Evolutionary conservation across 1,139 yeast species (phyloP).

Genomic region (Kurtzmaniella quercitrusa): DNA sequence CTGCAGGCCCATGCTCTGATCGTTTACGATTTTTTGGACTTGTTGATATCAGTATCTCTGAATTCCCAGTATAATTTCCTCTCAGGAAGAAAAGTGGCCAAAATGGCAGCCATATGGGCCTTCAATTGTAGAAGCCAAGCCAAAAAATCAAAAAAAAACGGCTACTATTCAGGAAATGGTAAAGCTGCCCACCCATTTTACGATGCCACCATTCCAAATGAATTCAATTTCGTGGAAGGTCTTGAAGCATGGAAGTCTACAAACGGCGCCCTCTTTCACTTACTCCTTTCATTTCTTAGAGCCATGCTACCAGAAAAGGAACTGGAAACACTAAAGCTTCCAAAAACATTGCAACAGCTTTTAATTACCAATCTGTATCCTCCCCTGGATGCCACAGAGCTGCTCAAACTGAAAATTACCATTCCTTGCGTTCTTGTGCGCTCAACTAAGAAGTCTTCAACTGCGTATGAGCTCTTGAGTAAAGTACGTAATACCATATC

Average conservation of each 20-base stretch:
- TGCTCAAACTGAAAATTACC: conserved; percentile 36
- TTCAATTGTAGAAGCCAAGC: conserved; percentile 36
- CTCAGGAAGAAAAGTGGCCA: conserved; percentile 75
- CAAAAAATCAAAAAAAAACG: not conserved
- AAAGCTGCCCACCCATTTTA: conserved; percentile 26
- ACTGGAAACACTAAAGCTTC: conserved; percentile 53
- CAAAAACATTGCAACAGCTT: conserved; percentile 59
- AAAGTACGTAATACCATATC: conserved; percentile 63
- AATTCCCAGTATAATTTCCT: conserved; percentile 75
- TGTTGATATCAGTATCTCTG: conserved; percentile 76
- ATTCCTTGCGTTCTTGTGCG: conserved; percentile 62
- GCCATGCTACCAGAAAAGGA: conserved; percentile 72
- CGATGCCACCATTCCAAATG: conserved; percentile 37
- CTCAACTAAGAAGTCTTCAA: conserved; percentile 56
- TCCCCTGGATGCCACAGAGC: conserved; percentile 41
- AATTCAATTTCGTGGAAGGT: conserved; percentile 61
- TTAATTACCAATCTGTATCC: conserved; percentile 65
- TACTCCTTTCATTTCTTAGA: conserved; percentile 71
- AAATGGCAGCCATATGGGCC: conserved; percentile 89
- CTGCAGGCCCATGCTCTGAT: conserved; percentile 89
- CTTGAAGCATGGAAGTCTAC: conserved; percentile 75
- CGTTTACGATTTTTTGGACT: conserved; percentile 80
- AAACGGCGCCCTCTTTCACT: conserved; percentile 81
- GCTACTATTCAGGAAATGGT: conserved; percentile 7
- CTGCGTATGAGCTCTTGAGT: conserved; percentile 39